Evolutionary conservation across 805 yeast species (phyloP).

Genomic region (Cyberlindnera maclurae): DNA sequence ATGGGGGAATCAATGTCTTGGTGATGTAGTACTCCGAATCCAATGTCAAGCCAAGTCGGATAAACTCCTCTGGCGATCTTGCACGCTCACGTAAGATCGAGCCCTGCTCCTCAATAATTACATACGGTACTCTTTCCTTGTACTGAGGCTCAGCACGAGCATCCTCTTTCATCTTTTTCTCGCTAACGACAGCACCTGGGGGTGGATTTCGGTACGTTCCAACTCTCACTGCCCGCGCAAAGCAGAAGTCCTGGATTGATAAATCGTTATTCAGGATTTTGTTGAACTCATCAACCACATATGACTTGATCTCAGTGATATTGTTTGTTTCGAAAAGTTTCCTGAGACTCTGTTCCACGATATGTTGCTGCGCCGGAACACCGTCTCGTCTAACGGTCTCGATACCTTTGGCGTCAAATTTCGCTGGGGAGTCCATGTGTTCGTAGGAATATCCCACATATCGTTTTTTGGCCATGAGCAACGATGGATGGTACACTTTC

Average conservation of each 20-base stretch:
- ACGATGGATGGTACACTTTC: constrained; percentile 84
- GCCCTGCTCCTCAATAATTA: constrained; percentile 59
- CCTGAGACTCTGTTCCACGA: constrained; percentile 63
- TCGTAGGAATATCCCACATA: constrained; percentile 87
- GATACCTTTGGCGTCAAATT: constrained; percentile 92
- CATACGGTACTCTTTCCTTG: constrained; percentile 79
- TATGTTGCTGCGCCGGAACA: constrained; percentile 81
- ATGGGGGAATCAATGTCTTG: constrained; percentile 81
- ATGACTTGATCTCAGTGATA: constrained; percentile 60
- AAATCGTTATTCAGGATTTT: constrained; percentile 59
- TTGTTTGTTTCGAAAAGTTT: constrained; percentile 68
- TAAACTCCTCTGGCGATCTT: constrained; percentile 66
- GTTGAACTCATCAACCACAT: constrained; percentile 56
- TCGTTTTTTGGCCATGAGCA: constrained; percentile 78
- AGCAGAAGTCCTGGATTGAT: constrained; percentile 76
- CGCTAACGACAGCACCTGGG: constrained; percentile 86
- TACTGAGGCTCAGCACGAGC: constrained; percentile 79
- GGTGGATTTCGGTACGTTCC: constrained; percentile 85
- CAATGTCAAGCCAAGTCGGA: constrained; percentile 40
- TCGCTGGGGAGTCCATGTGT: constrained; percentile 39
- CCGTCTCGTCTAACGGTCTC: constrained; percentile 95
- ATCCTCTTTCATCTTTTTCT: constrained; percentile 54
- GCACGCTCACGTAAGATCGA: constrained; percentile 69
- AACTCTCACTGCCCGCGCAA: constrained; percentile 84
- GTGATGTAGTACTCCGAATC: constrained; percentile 84